Evolutionary conservation across 2,329 filamentous ascomycete genomes (phyloP), one percentile per base, ranked within the genome.

Genomic region (Davidsoniella australis): DNA sequence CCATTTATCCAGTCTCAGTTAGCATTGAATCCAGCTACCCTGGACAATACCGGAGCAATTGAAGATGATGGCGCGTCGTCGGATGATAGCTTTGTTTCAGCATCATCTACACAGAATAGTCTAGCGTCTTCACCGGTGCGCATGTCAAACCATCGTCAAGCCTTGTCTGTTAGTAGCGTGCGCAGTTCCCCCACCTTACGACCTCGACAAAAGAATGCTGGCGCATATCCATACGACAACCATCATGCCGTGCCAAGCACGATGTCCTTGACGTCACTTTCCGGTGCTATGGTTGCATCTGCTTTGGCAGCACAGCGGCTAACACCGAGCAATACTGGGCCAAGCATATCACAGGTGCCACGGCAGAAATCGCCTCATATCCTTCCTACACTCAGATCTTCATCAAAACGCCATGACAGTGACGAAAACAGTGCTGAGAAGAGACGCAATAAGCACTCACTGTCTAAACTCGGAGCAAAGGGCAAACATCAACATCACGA

Each of bases 271-370:
- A 73, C 80, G 52, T 78, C 78, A 0, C 72, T 88, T 6, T 78
- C 82, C 10, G 76, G 76, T 57, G 84, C 84, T 54, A 85, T 88
- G 51, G 73, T 88, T 57, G 83, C 82, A 2, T 78, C 82, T 2
- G 82, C 79, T 20, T 68, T 88, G 0, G 84, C 84, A 4, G 76
- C 81, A 0, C 70, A 78, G 2, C 75, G 77, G 54, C 66, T 64
- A 49, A 66, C 60, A 47, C 68, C 61, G 42, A 64, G 64, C 51
- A 63, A 62, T 55, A 60, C 65, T 40, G 57, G 41, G 36, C 3
- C 48, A 36, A 14, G 17, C 18, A 39, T 8, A n/a, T 38, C 26
- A 38, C 16, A 40, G 9, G 20, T 43, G 5, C 14, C 33, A 17
- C 41, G 18, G 9, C 41, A 37, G 38, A 49, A 42, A 18, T 41